Evolutionary conservation across 202 grass and related monocot species (phyloP).

Genomic region (Miscanthus sacchariflorus): DNA sequence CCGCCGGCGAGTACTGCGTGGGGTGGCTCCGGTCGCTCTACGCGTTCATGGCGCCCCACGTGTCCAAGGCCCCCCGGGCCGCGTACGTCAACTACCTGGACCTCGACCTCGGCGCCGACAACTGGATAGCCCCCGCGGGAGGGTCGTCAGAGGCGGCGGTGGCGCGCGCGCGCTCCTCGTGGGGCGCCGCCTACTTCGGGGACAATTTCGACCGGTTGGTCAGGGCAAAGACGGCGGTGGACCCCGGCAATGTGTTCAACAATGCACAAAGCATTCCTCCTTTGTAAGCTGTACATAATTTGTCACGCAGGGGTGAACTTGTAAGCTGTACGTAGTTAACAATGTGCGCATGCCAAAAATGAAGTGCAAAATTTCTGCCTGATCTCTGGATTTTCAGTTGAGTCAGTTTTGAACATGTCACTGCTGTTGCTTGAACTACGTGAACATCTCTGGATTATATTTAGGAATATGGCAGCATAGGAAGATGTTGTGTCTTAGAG

Average conservation of each 20-base stretch:
- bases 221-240: conserved; percentile 46
- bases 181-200: conserved; percentile 54
- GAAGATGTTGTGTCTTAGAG: too few species aligned
- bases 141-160: conserved; percentile 26
- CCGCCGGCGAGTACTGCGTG: conserved; percentile 41
- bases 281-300: neutral
- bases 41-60: conserved; percentile 50
- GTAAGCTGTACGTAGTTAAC: neutral
- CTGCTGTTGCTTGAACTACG: too few species aligned
- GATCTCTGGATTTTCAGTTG: neutral
- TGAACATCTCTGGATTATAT: too few species aligned
- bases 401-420: too few species aligned
- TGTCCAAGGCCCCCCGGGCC: conserved; percentile 49
- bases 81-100: conserved; percentile 81
- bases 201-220: conserved; percentile 61
- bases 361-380: neutral
- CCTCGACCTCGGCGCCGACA: conserved; percentile 58
- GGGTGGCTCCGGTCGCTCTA: conserved; percentile 59
- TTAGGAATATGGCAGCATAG: too few species aligned
- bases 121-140: conserved; percentile 21
- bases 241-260: conserved; percentile 57
- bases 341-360: too few species aligned
- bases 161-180: conserved; percentile 42
- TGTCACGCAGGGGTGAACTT: neutral
- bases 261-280: conserved; percentile 64